Evolutionary conservation across 2,329 filamentous ascomycete genomes (phyloP), one percentile per base, ranked within the genome.

Genomic region (Pseudocercospora musae): DNA sequence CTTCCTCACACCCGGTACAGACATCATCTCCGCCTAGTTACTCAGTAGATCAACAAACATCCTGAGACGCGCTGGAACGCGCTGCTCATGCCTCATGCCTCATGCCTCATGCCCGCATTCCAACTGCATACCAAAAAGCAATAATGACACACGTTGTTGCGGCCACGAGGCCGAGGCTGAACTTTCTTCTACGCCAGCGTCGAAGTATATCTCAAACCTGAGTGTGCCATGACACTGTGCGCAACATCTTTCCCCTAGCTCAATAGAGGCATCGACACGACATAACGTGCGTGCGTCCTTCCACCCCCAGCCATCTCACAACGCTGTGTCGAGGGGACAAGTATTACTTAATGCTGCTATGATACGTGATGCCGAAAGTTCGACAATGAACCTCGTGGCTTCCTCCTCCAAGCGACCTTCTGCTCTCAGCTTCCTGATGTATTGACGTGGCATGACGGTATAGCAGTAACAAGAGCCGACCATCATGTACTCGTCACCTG

Each of bases 61-160:
- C 33, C 53, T 56, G 53, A 40, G 20, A 56, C 53, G 53, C 53
- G 53, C 31, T 56, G 33, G 53, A 40, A 56, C 53, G 53, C 53
- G 15, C 33, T 37, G 31, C n/a, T n/a, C n/a, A n/a, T n/a, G n/a
- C n/a, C n/a, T n/a, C n/a, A n/a, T n/a, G n/a, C n/a, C n/a, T n/a
- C n/a, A n/a, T n/a, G n/a, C n/a, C n/a, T n/a, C n/a, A n/a, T n/a
- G 33, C 53, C 33, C 53, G 18, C 53, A 56, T 56, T 56, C 33
- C 53, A 18, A 4, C 18, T 3, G 15, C 31, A 56, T 56, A 25
- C 53, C 53, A 21, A 13, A 25, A 3, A 25, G 23, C 23, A 3
- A 3, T 3, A 3, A 3, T 25, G 23, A 25, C n/a, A 25, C 15
- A 52, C 21, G 48, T 10, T 52, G 21, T 29, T n/a, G 7, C 48